Evolutionary conservation across 495 filamentous ascomycete species (phyloP), one percentile per base, ranked within the genome.

Genomic region (Hypomontagnella monticulosa): DNA sequence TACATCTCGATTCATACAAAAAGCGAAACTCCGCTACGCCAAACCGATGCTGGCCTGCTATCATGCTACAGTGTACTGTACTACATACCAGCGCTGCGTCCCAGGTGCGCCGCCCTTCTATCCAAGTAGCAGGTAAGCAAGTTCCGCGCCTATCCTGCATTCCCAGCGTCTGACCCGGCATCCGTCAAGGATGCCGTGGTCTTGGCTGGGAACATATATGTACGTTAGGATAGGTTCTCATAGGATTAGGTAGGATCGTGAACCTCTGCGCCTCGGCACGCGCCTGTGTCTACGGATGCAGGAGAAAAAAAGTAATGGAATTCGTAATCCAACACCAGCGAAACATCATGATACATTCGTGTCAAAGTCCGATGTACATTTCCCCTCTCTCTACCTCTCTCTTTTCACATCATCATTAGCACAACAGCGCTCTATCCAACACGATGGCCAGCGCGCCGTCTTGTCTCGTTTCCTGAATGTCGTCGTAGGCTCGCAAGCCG

Each of bases 151-250:
- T 11, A 23, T 23, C 1, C 3, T 16, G 5, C 15, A 41, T 48
- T n/a, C 58, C 14, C 19, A 38, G 32, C 16, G 30, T n/a, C 11
- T 3, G 46, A 48, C 48, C 46, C 2, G 10, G 14, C 44, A 67
- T 67, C 58, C 64, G 48, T 67, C 64, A 61, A 66, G 63, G 63
- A 66, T 34, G 23, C 11, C 20, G 20, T 27, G 53, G 32, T 46
- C 57, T 8, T 18, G 42, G 32, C 40, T 36, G 4, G 42, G 10
- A 44, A 36, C 15, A 44, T n/a, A 4, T 32, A 50, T 47, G 27
- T 16, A 11, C 27, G 30, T 38, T 3, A 43, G 6, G 12, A 30
- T 44, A 40, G 4, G 47, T 30, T 27, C 16, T 33, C 30, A n/a
- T 41, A 40, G n/a, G 5, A 51, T 44, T 32, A n/a, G n/a, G n/a